Base-by-base conservation (phyloP, 805 yeast species). In the Phaffomyces antillensis region DNA sequence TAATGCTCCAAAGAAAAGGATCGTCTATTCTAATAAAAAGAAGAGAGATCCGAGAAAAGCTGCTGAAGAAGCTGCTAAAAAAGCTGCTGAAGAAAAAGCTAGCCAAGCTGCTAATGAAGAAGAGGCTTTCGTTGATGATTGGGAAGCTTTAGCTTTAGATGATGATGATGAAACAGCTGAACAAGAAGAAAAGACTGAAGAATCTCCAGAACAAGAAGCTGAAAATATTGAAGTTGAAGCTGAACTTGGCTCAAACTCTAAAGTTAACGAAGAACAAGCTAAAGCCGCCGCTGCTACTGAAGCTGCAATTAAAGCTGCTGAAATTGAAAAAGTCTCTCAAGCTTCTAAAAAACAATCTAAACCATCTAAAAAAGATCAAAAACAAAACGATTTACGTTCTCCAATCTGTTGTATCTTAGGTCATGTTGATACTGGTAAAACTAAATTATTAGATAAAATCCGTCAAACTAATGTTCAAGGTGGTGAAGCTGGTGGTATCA, bases 401-500 rank as follows among this genome's bases (percentile, higher is more conserved):
- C 99, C 99, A 52, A 93, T 93, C 64, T 93, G 99, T 69, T 89
- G 96, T 84, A 93, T 93, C 61, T 77, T 93, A 67, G 99, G 99
- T 64, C 99, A 93, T 74, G 99, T 93, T 68, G 99, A 93, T 76
- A 93, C 99, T 47, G 99, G 99, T 82, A 93, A 93, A 70, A 93
- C 99, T 54, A 93, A 93, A 66, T 77, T 93, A 53, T 76, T 93
- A 65, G 99, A 93, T 65, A 93, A 93, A 69, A 83, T 93, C 56
- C 91, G 99, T 73, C 97, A 91, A 73, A 93, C 98, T 36, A 93
- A 93, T 62, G 99, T 93, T 50, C 99, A 93, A 73, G 99, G 97
- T 66, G 99, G 99, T 63, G 99, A 93, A 73, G 99, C 99, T 45
- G 99, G 99, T 74, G 99, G 99, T 74, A 93, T 93, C 66, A 93